Evolutionary conservation across 495 filamentous ascomycete genomes (phyloP), one percentile per base, ranked within the genome.

Genomic region (Xylaria palmicola): DNA sequence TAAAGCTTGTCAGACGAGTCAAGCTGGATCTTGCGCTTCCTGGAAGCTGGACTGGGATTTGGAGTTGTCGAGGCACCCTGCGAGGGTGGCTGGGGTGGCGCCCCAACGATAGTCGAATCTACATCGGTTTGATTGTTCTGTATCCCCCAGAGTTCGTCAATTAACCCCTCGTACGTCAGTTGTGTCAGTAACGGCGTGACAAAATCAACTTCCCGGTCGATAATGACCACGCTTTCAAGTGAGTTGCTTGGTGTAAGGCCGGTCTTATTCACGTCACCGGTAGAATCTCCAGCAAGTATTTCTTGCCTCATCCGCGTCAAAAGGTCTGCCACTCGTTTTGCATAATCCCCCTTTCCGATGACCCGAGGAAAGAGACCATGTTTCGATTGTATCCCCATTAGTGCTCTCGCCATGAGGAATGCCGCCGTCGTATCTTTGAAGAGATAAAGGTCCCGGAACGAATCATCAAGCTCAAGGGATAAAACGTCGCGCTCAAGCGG

Each of bases 311-410:
- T 97, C 32, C 92, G 89, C 34, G 89, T 75, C n/a, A 99, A 79
- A 12, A 97, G 81, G 67, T 97, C 93, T 52, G 92, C 90, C 0
- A 99, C 82, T 36, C 87, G 85, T 60, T 92, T 90, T 19, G 92
- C 93, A 75, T 96, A 88, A 70, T 98, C 92, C 19, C 95, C 95
- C 75, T 99, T 99, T 40, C 95, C 95, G 41, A 95, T 87, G 65
- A 99, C 95, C 7, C 93, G 86, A 34, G 95, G 94, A 67, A 98
- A 98, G 48, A 98, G 86, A 6, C 95, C 95, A 74, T 97, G 87
- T 61, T 87, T 86, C 70, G 91, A 88, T 72, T 99, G 95, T 55
- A 97, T 86, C 22, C 84, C 86, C 95, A 99, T 98, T 56, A 99
- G 79, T n/a, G 95, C 93, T 70, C 88, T 88, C 44, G 95, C 91